Evolutionary conservation across 495 filamentous ascomycete genomes (phyloP).

Genomic region (Tuber umbilicatum): DNA sequence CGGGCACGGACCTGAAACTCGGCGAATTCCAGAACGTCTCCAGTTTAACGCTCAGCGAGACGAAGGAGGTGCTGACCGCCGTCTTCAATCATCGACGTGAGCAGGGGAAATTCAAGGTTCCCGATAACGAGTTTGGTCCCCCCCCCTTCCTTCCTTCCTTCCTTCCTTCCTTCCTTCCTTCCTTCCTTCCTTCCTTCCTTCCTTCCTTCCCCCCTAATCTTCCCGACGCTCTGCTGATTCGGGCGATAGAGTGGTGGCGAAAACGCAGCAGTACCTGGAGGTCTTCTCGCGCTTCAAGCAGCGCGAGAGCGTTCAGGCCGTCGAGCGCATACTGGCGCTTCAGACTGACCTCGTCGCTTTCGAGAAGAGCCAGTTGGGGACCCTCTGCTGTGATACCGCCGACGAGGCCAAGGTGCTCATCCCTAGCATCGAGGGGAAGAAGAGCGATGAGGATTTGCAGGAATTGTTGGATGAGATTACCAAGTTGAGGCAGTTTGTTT

Average conservation of each 20-base stretch:
- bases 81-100: slow-evolving; percentile 67
- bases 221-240: too few species aligned
- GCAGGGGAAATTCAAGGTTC: slow-evolving; percentile 54
- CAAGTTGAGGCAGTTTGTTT: slow-evolving; percentile 41
- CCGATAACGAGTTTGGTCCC: slow-evolving; percentile 56
- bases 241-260: slow-evolving; percentile 63
- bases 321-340: slow-evolving; percentile 70
- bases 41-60: slow-evolving; percentile 80
- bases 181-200: too few species aligned
- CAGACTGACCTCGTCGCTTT: slow-evolving; percentile 79
- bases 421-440: slow-evolving; percentile 81
- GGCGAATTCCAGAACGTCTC: slow-evolving; percentile 88
- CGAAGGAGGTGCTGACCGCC: slow-evolving; percentile 82
- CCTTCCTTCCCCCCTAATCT: too few species aligned
- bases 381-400: slow-evolving; percentile 79
- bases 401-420: slow-evolving; percentile 97
- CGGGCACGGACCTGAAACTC: slow-evolving; percentile 68
- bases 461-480: slow-evolving; percentile 69
- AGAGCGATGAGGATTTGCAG: slow-evolving; percentile 76
- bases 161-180: too few species aligned
- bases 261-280: slow-evolving; percentile 85
- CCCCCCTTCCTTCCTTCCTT: too few species aligned
- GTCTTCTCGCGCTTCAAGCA: slow-evolving; percentile 91
- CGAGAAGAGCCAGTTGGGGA: slow-evolving; percentile 82
- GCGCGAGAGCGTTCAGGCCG: slow-evolving; percentile 85